Conservation (phyloP, 129 eudicot genomes). For the Solidago caesia region DNA sequence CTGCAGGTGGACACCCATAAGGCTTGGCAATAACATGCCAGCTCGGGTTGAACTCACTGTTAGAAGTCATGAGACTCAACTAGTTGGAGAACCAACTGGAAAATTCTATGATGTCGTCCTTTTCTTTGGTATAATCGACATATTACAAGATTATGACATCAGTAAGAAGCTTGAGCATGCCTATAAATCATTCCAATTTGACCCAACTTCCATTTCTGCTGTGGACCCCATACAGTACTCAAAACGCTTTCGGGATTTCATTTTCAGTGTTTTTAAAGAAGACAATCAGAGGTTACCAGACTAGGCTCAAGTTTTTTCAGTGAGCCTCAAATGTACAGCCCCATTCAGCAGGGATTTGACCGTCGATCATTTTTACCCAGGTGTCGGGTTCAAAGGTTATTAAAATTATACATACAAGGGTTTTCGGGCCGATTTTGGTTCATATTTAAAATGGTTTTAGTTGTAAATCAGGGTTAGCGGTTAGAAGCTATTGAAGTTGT, state of each 20-base stretch:
- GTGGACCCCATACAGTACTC: slow-evolving; percentile 81
- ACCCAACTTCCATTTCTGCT: slow-evolving; percentile 75
- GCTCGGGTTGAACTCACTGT: slow-evolving; percentile 62
- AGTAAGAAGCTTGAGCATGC: slow-evolving; percentile 89
- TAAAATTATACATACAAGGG: slow-evolving; percentile 4
- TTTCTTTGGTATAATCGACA: slow-evolving; percentile 73
- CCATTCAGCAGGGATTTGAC: slow-evolving; percentile 6
- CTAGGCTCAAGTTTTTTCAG: slow-evolving; percentile 27
- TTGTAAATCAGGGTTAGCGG: slow-evolving; percentile 14
- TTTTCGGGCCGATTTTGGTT: slow-evolving; percentile 25
- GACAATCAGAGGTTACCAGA: slow-evolving; percentile 39
- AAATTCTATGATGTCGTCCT: slow-evolving; percentile 52
- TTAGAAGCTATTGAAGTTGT: slow-evolving; percentile 31
- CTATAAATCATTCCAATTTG: slow-evolving; percentile 67
- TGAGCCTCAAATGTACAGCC: slow-evolving; percentile 40
- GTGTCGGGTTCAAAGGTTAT: slow-evolving; percentile 15
- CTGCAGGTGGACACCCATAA: slow-evolving; percentile 53
- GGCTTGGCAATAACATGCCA: slow-evolving; percentile 60
- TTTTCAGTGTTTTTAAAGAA: slow-evolving; percentile 54
- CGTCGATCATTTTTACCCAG: not conserved
- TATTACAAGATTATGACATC: slow-evolving; percentile 84
- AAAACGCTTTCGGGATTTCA: slow-evolving; percentile 73
- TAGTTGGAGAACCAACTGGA: slow-evolving; percentile 71
- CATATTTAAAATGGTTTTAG: slow-evolving; percentile 22
- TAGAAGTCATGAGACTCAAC: slow-evolving; percentile 47